Conservation (phyloP, 306 rosid species). For the Cucurbita maxima region DNA sequence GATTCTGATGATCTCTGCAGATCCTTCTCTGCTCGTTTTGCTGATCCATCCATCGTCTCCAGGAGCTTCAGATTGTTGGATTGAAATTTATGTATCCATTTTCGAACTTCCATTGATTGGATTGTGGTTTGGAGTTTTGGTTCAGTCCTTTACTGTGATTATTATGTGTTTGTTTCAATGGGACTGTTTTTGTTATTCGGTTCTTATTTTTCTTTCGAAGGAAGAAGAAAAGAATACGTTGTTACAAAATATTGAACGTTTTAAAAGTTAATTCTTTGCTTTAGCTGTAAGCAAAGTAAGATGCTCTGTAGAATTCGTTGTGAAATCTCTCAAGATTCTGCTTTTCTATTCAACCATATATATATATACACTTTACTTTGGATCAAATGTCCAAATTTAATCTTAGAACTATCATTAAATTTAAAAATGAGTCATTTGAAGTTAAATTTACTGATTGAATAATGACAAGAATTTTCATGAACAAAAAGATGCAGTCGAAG, state of each 20-base stretch:
- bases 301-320: neutral
- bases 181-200: neutral
- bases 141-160: neutral
- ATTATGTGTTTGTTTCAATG: neutral
- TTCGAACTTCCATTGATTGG: neutral
- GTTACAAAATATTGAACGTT: neutral
- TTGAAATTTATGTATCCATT: neutral
- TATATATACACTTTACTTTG: too few species aligned
- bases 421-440: too few species aligned
- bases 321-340: neutral
- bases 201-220: neutral
- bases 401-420: too few species aligned
- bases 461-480: too few species aligned
- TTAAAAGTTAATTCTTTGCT: neutral
- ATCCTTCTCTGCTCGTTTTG: slow-evolving; percentile 11
- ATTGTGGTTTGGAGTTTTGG: neutral
- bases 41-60: neutral
- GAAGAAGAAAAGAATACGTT: neutral
- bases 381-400: too few species aligned
- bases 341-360: neutral
- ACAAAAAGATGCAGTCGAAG: too few species aligned
- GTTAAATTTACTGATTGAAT: too few species aligned
- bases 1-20: slow-evolving; percentile 1
- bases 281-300: neutral
- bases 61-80: slow-evolving; percentile 1